Evolutionary conservation across 1,284 basidiomycete species (phyloP).

Genomic region (Ceratobasidium sp.): DNA sequence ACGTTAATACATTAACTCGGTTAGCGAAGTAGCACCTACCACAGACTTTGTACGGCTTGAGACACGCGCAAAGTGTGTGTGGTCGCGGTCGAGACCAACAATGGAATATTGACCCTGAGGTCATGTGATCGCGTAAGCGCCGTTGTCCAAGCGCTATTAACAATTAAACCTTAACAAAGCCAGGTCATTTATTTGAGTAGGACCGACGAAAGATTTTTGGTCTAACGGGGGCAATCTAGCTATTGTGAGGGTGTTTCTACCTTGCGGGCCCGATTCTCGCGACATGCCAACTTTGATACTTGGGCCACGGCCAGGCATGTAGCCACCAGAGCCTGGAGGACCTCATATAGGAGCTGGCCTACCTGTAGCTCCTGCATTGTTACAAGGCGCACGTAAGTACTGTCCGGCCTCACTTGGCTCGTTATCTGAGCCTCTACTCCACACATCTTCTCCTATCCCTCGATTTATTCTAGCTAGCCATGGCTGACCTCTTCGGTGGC

Average conservation of each 20-base stretch:
- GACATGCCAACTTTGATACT: no score
- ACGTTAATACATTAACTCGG: neutral
- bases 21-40: neutral
- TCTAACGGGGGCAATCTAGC: no score
- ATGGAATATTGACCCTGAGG: neutral
- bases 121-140: slow-evolving; percentile 21
- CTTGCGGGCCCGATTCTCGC: no score
- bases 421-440: no score
- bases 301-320: no score
- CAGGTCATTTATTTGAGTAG: neutral
- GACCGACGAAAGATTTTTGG: neutral
- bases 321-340: no score
- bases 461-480: neutral
- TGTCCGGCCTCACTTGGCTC: no score
- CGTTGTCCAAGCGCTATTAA: neutral
- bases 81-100: slow-evolving; percentile 27
- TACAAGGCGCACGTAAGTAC: no score
- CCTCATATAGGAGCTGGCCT: no score
- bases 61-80: neutral
- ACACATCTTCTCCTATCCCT: no score
- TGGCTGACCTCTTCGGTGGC: neutral
- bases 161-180: slow-evolving; percentile 18
- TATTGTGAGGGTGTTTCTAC: no score
- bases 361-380: no score
- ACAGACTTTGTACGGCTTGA: neutral